A percentile compares a stretch with the other conserved stretches of the same genome.
phyloP scores from a whole-genome alignment of 805 yeast species.

The Saturnispora silvae region DNA sequence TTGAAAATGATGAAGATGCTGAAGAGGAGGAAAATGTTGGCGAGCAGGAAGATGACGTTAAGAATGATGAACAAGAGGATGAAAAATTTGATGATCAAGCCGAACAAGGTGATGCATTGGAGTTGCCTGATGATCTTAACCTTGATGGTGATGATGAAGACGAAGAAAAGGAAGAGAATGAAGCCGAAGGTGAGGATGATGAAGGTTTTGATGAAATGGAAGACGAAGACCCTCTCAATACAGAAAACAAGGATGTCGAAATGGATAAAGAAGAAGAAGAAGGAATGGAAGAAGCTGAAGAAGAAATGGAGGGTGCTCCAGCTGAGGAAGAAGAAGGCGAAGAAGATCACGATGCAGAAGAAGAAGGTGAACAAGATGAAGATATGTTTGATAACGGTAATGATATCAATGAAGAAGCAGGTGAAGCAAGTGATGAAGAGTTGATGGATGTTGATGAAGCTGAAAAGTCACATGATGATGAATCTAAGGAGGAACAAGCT shows the following conservation, averaged over 20 bases:
- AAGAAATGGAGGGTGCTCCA: slow-evolving; percentile 21
- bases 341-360: slow-evolving; percentile 25
- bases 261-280: slow-evolving; percentile 21
- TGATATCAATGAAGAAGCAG: slow-evolving; percentile 22
- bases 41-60: slow-evolving; percentile 72
- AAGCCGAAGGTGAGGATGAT: slow-evolving; percentile 21
- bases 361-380: slow-evolving; percentile 16
- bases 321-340: slow-evolving; percentile 21
- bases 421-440: slow-evolving; percentile 24
- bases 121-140: slow-evolving; percentile 86
- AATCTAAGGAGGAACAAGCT: slow-evolving; percentile 25
- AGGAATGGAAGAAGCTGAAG: slow-evolving; percentile 16
- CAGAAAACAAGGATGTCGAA: slow-evolving; percentile 23
- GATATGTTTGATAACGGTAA: slow-evolving; percentile 14
- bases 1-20: slow-evolving; percentile 37
- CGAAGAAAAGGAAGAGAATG: slow-evolving; percentile 19
- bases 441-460: slow-evolving; percentile 22
- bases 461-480: slow-evolving; percentile 19
- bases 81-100: slow-evolving; percentile 64
- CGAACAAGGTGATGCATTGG: slow-evolving; percentile 79
- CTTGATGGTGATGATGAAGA: slow-evolving; percentile 62
- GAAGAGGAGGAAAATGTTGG: slow-evolving; percentile 66
- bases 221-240: slow-evolving; percentile 14
- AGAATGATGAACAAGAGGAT: slow-evolving; percentile 46
- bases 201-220: slow-evolving; percentile 19